Conservation (phyloP, 1,139 yeast genomes). For the Nakaseomyces kungkrabaensis region DNA sequence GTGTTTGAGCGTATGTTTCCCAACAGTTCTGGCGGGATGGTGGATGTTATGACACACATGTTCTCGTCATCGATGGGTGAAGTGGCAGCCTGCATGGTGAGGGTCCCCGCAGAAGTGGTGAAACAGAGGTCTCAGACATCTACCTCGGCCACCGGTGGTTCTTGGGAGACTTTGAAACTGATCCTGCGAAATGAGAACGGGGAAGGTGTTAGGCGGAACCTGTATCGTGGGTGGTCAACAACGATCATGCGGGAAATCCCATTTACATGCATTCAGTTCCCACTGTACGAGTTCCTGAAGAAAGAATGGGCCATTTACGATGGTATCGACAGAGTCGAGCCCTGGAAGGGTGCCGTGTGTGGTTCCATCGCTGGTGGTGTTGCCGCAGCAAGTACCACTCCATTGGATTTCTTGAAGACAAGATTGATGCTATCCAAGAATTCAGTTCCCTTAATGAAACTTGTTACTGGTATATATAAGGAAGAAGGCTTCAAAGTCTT, state of each 20-base stretch:
- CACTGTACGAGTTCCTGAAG: constrained; percentile 79
- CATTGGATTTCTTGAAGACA: constrained; percentile 86
- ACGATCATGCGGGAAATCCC: constrained; percentile 94
- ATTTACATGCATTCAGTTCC: constrained; percentile 90
- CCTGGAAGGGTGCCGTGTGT: constrained; percentile 80
- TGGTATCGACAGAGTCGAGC: constrained; percentile 33
- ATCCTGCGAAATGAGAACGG: constrained; percentile 54
- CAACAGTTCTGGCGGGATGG: constrained; percentile 25
- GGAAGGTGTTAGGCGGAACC: constrained; percentile 67
- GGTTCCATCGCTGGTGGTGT: constrained; percentile 92
- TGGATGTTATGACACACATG: constrained; percentile 59
- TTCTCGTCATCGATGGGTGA: constrained; percentile 82
- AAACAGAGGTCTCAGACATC: constrained; percentile 88
- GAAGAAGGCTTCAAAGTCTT: constrained; percentile 68
- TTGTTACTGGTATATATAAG: constrained; percentile 40
- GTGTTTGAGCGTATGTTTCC: not conserved
- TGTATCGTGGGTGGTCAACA: constrained; percentile 88
- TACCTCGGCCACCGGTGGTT: constrained; percentile 34
- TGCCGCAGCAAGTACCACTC: constrained; percentile 92
- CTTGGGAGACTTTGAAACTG: constrained; percentile 55
- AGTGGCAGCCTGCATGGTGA: constrained; percentile 79
- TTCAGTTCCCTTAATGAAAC: constrained; percentile 37
- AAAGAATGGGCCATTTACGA: constrained; percentile 33
- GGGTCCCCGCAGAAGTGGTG: constrained; percentile 95
- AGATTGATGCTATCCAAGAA: constrained; percentile 68